These are phyloP conservation scores for Tarenaya hassleriana DNA, from an alignment of 345 rosid genomes.

Conservation along the genomic window DNA sequence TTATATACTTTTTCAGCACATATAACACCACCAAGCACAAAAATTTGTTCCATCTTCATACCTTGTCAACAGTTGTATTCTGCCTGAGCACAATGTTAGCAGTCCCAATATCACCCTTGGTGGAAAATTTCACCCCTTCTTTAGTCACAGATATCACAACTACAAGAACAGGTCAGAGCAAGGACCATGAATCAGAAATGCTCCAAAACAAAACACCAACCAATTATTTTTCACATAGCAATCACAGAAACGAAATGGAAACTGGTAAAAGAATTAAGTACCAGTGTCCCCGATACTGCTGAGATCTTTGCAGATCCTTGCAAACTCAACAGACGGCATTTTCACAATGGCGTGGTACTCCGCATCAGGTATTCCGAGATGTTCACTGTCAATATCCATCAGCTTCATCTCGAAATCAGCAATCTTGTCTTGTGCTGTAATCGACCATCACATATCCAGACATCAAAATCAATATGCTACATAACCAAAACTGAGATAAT, in stretches of 20 bases:
- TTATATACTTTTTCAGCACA: background rate
- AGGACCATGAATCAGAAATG: background rate
- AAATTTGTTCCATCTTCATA: too few relatives aligned
- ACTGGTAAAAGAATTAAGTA: background rate
- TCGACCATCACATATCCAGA: background rate
- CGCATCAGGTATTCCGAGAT: slow-evolving; percentile 96
- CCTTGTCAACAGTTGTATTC: slow-evolving; percentile 91
- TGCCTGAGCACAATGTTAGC: slow-evolving; percentile 94
- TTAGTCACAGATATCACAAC: slow-evolving; percentile 94
- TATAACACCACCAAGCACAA: too few relatives aligned
- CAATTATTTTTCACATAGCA: background rate
- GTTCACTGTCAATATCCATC: slow-evolving; percentile 98
- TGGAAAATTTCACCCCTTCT: slow-evolving; percentile 96
- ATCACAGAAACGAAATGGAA: background rate
- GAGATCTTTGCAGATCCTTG: slow-evolving; percentile 86
- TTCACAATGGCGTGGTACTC: slow-evolving; percentile 91
- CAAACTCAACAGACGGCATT: slow-evolving; percentile 93
- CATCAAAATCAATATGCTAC: background rate
- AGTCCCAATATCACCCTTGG: slow-evolving; percentile 92
- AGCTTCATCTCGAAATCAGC: slow-evolving; percentile 97
- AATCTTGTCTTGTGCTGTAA: slow-evolving; percentile 86
- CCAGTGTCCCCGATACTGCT: slow-evolving; percentile 96
- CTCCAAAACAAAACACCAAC: too few relatives aligned
- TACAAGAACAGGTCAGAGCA: slow-evolving; percentile 20
- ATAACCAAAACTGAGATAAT: background rate